These are phyloP conservation scores for Macrophomina phaseolina DNA, from an alignment of 2,329 filamentous ascomycete species.

Conservation along the genomic window DNA sequence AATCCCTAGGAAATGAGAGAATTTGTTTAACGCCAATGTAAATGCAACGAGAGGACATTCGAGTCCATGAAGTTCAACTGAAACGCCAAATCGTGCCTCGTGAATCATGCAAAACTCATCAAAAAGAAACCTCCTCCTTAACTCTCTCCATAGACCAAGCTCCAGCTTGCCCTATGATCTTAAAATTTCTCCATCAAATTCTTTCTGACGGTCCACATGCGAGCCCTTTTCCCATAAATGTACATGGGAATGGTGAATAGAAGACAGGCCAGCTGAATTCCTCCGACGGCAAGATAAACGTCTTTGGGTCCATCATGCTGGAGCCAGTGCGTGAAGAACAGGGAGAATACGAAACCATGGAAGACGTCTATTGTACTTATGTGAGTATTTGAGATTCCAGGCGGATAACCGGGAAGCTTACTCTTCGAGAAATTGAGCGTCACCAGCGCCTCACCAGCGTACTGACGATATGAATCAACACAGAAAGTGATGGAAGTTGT, in stretches of 20 bases:
- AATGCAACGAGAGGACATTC: background rate
- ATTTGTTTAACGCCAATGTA: background rate
- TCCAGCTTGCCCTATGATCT: background rate
- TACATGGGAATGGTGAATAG: slow-evolving; percentile 87
- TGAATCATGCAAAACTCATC: slow-evolving; percentile 4
- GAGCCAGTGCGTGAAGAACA: slow-evolving; percentile 89
- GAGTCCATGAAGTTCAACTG: background rate
- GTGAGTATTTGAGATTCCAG: background rate
- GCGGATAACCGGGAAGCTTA: slow-evolving; percentile 37
- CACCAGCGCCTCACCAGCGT: slow-evolving; percentile 91
- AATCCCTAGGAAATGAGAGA: too few species aligned
- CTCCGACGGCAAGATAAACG: slow-evolving; percentile 82
- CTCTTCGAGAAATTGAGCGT: slow-evolving; percentile 94
- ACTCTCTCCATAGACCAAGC: background rate
- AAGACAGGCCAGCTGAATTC: slow-evolving; percentile 81
- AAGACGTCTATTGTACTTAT: slow-evolving; percentile 65
- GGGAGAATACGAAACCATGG: slow-evolving; percentile 84
- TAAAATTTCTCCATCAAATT: slow-evolving; percentile 83
- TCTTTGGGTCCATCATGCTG: slow-evolving; percentile 73
- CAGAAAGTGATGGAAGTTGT: slow-evolving; percentile 94
- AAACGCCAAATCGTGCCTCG: slow-evolving; percentile 11
- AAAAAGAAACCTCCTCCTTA: background rate
- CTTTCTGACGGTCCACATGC: slow-evolving; percentile 92
- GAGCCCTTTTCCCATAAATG: slow-evolving; percentile 84
- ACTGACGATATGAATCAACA: slow-evolving; percentile 90